Conservation (phyloP, 176 grass and related monocot genomes). For the Neostapfia colusana region DNA sequence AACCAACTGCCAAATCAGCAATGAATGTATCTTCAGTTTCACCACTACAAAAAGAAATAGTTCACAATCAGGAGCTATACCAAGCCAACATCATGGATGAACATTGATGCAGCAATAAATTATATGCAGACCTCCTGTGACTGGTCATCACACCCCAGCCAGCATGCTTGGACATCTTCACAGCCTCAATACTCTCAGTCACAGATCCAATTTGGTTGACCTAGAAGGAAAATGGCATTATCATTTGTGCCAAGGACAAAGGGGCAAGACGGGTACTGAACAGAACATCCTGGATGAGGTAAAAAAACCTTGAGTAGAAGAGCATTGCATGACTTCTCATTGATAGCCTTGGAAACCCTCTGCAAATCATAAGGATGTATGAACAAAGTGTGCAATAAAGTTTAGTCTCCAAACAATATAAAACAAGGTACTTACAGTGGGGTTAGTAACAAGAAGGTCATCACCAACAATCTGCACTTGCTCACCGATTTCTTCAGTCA, state of each 20-base stretch:
- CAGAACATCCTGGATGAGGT: background rate
- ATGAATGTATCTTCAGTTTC: slow-evolving; percentile 96
- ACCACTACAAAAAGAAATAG: slow-evolving; percentile 46
- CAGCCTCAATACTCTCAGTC: slow-evolving; percentile 87
- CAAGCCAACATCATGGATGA: background rate
- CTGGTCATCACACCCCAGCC: slow-evolving; percentile 94
- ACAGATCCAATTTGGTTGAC: slow-evolving; percentile 95
- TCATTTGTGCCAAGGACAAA: background rate
- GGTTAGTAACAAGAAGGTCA: slow-evolving; percentile 93
- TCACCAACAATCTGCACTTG: slow-evolving; percentile 92
- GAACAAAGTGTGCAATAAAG: background rate
- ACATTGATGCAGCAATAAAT: background rate
- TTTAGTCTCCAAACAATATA: no score
- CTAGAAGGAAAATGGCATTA: slow-evolving; percentile 20
- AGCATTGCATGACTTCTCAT: slow-evolving; percentile 90
- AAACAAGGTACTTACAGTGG: slow-evolving; percentile 48
- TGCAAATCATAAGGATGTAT: slow-evolving; percentile 21
- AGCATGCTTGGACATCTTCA: slow-evolving; percentile 85
- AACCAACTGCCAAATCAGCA: slow-evolving; percentile 83
- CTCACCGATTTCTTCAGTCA: slow-evolving; percentile 80
- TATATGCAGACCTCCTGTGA: slow-evolving; percentile 60
- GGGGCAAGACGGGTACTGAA: background rate
- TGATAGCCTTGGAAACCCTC: slow-evolving; percentile 87
- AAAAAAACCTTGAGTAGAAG: slow-evolving; percentile 52
- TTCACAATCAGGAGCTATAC: slow-evolving; percentile 12